Evolutionary conservation across 208 protist species (phyloP), one percentile per base, ranked within the genome.

Genomic region (Tritrichomonas musculus): DNA sequence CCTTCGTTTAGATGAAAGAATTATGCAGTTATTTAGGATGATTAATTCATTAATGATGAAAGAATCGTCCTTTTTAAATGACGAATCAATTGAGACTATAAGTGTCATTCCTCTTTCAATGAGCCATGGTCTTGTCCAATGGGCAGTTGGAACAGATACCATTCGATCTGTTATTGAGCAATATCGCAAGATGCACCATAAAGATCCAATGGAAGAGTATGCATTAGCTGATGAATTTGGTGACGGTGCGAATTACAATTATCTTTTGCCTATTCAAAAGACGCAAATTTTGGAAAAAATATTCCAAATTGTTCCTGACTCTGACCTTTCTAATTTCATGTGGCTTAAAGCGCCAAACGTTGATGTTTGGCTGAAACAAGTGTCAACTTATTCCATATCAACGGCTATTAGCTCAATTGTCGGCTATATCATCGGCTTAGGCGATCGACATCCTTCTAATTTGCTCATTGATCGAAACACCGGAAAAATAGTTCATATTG

Each of bases 11-110:
- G 88, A 92, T 72, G 88, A 92, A 66, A 22, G 88, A 53, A 69
- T 92, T 64, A 92, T 92, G 88, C 88, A 92, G 27, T 92, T 92
- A 36, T 92, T 92, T 50, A 33, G 41, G 8, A 57, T 33, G 27
- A 36, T 88, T 39, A 88, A 88, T 88, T 60, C 47, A 33, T 36
- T 88, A 25, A 53, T 88, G 9, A 33, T 69, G 64, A 69, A 69
- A 69, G 47, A 88, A 39, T 47, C 77, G 20, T 88, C 47, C 13
- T 88, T 88, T n/a, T 4, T 39, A 49, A 88, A 88, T 20, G 8
- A 14, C 9, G 57, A 44, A 39, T 0, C 41, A 25, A 88, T 88
- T 27, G 14, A 88, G 27, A 88, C 77, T 57, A 57, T 57, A 27
- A 49, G 44, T 88, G 88, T 92, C 14, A 69, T 92, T 8, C 88